Base-by-base conservation (phyloP, 78 protist species). In the Speleostelium caveatum region DNA sequence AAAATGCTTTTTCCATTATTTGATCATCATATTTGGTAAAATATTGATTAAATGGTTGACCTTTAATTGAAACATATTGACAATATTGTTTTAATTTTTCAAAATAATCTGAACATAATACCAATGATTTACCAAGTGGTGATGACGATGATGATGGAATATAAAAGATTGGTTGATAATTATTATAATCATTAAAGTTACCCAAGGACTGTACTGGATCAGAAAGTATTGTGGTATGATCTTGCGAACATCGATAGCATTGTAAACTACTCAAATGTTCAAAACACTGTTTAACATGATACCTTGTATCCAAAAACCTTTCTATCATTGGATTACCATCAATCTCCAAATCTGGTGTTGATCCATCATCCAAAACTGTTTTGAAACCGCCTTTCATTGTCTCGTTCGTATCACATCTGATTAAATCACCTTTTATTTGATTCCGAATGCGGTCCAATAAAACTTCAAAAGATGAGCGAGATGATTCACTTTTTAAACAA, bases 241-340 rank as follows among this genome's bases (percentile, higher is more conserved):
- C 87, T 24, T 36, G 69, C 4, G 87, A 78, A 36, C 87, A 78
- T 41, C 45, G 30, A 22, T 41, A 49, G 45, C 87, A 78, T 66
- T 78, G 87, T 24, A 78, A 38, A n/a, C 30, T 41, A 10, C 19
- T 17, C 24, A 78, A 36, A 35, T 78, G 87, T 21, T 67, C 73
- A 22, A 39, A 32, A 53, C 87, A 78, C 1, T 36, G n/a, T 14
- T 78, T 63, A 32, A 66, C 87, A 49, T 69, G 30, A 8, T 45
- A 55, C 21, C 87, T n/a, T 8, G 75, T 65, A 55, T 78, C 87
- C 8, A 78, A 6, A 30, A n/a, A 78, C 49, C 8, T 78, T 24
- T 4, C 26, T 10, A 22, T 45, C 38, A 30, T 24, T 39, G 2
- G 60, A 24, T 2, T 42, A 2, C 3, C 39, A 17, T 49, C n/a